A percentile compares a stretch with the other conserved stretches of the same genome.
Evolutionary conservation across 139 green algal genomes (phyloP).

Genomic region (Tetradesmus obliquus): DNA sequence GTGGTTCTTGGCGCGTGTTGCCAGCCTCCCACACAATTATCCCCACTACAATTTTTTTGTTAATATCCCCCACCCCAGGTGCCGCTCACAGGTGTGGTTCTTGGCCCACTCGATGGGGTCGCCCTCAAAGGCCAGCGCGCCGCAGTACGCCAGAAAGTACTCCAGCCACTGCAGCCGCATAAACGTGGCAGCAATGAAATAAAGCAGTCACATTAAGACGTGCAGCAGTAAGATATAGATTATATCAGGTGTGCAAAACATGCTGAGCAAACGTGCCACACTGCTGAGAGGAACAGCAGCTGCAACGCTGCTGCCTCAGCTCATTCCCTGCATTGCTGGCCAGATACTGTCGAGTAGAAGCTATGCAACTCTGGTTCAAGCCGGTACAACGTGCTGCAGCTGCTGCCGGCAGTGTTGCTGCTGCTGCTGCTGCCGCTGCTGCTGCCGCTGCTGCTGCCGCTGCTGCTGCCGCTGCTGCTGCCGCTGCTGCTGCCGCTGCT

Average conservation of each 20-base stretch:
- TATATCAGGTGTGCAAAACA: background rate
- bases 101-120: conserved; percentile 75
- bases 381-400: no score
- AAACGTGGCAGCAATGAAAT: background rate
- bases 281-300: background rate
- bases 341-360: no score
- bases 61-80: no score
- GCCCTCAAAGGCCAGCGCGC: conserved; percentile 90
- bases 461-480: background rate
- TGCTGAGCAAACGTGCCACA: background rate
- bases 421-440: background rate
- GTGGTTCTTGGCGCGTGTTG: conserved; percentile 52
- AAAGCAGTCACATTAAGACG: background rate
- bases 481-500: background rate
- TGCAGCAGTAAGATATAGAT: background rate
- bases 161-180: conserved; percentile 83
- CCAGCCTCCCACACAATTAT: no score
- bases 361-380: no score
- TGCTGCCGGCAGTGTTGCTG: background rate
- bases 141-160: conserved; percentile 96
- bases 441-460: background rate
- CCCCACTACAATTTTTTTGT: no score
- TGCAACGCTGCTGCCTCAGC: background rate
- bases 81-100: conserved; percentile 51
- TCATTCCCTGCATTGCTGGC: no score